phyloP scores from a whole-genome alignment of 257 asterid species.

The Solanum microdontum region DNA sequence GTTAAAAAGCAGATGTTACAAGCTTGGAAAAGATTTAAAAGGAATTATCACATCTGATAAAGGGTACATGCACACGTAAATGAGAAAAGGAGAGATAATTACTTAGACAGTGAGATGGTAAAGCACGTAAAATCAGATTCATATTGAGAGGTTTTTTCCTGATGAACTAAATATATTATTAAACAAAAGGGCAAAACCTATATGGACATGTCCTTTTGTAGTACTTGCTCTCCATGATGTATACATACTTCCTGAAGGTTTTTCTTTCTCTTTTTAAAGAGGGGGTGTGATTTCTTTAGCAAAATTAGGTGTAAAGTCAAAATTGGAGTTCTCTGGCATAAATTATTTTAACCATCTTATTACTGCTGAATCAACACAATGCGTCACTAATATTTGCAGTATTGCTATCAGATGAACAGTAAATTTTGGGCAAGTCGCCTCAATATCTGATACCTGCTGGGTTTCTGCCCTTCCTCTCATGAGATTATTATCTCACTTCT shows the following conservation, averaged over 20 bases:
- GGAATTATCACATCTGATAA: neutral
- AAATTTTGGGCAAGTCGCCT: neutral
- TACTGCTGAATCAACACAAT: neutral
- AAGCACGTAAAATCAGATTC: neutral
- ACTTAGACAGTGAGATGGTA: neutral
- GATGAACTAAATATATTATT: neutral
- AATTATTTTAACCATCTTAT: neutral
- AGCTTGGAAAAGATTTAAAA: neutral
- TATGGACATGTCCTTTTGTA: neutral
- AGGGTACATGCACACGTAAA: neutral
- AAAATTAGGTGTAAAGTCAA: neutral
- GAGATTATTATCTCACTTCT: neutral
- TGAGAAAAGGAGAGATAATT: neutral
- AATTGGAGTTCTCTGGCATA: neutral
- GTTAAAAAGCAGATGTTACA: neutral
- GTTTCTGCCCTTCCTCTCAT: neutral
- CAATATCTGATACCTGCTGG: neutral
- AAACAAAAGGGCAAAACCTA: neutral
- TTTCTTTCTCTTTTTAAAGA: neutral
- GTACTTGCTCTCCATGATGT: neutral
- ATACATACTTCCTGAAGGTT: neutral
- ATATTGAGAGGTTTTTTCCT: neutral
- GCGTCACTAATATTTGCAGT: neutral
- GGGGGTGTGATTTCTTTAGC: neutral
- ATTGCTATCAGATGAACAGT: neutral